phyloP scores from a whole-genome alignment of 345 rosid species.

The Tarenaya hassleriana region DNA sequence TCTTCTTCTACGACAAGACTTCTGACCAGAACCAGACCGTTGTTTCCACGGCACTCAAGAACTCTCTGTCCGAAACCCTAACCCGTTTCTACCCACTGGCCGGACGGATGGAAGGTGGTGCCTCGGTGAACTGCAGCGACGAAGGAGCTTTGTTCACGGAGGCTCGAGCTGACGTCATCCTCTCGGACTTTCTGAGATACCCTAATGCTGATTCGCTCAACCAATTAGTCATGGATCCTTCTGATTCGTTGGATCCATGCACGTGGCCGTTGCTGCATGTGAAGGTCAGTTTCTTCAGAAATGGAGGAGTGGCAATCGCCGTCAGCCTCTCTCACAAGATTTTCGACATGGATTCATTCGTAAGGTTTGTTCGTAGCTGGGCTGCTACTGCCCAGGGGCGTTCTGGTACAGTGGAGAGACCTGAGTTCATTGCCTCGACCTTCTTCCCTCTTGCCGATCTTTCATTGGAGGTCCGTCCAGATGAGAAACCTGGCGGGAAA shows the following conservation, averaged over 20 bases:
- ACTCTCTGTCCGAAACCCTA: slow-evolving; percentile 40
- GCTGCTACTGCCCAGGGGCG: slow-evolving; percentile 5
- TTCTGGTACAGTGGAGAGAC: background rate
- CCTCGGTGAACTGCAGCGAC: slow-evolving; percentile 37
- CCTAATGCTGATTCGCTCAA: background rate
- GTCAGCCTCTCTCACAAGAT: slow-evolving; percentile 34
- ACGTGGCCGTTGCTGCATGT: background rate
- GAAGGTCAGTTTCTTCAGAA: slow-evolving; percentile 23
- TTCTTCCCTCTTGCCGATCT: slow-evolving; percentile 1
- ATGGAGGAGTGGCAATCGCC: slow-evolving; percentile 34
- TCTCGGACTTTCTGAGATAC: too few species aligned
- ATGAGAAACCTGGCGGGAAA: background rate
- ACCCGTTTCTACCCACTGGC: slow-evolving; percentile 44
- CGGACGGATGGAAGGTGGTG: slow-evolving; percentile 33
- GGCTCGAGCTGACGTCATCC: slow-evolving; percentile 28
- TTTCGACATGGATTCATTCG: slow-evolving; percentile 31
- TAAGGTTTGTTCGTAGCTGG: slow-evolving; percentile 22
- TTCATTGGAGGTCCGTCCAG: background rate
- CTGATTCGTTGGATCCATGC: background rate
- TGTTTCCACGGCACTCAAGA: slow-evolving; percentile 23
- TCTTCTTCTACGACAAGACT: slow-evolving; percentile 15
- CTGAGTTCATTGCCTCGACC: background rate
- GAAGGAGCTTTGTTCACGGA: slow-evolving; percentile 35
- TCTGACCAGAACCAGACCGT: slow-evolving; percentile 4
- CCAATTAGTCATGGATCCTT: background rate